Base-by-base conservation (phyloP, 1,284 basidiomycete genomes). In the Lignosus rhinocerotis region DNA sequence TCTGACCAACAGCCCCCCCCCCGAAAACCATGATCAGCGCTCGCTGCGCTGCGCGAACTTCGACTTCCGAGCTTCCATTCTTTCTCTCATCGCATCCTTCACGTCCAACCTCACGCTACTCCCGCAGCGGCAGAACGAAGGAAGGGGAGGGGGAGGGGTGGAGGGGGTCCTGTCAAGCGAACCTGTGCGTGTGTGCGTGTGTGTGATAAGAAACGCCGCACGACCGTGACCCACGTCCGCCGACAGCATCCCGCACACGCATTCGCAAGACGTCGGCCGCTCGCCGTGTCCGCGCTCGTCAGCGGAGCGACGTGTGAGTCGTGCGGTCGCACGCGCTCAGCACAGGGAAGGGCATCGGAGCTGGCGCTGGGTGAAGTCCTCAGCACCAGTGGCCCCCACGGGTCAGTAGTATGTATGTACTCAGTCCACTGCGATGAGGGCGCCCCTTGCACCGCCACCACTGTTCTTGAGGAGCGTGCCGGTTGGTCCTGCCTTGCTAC, bases 371-470 rank as follows among this genome's bases (percentile, higher is more conserved):
- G 25, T 25, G 25, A 25, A 25, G 25, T 25, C 25, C 25, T 2
- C 2, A 25, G 25, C 4, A 25, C 25, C 25, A 25, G 25, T 25
- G 2, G 25, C 2, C 25, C 25, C 25, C 25, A 25, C 25, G 25
- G 11, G 36, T 6, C 36, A 12, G 14, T 39, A 10, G 41, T 17
- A 17, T 17, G 41, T 42, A 8, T n/a, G 54, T 34, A 39, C 9
- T 16, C 10, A 51, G 55, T 11, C 55, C 34, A 51, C 12, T 12
- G 17, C 34, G 30, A 21, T 39, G 30, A 10, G 11, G 11, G 11
- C 16, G 16, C 36, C 36, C n/a, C 25, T 12, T 47, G 55, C 61
- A 63, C 58, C 51, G 61, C 61, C 61, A 63, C 61, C 56, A 44
- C 36, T 39, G 56, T 58, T 60, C 46, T 62, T 54, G 51, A 55